phyloP scores from a whole-genome alignment of 495 filamentous ascomycete genomes.

The Tetracladium setigerum region DNA sequence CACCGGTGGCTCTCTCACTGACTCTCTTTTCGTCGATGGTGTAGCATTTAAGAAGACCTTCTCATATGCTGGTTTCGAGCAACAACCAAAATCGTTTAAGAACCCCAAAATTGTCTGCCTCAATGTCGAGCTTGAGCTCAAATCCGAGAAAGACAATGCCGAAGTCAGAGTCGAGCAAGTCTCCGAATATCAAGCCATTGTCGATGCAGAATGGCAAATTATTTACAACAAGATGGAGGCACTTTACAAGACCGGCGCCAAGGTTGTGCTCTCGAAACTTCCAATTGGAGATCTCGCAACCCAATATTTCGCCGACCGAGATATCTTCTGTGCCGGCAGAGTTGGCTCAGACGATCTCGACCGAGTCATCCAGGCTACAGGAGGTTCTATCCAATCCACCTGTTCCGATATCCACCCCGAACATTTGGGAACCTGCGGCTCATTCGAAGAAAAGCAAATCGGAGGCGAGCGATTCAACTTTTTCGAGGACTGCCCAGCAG shows the following conservation, averaged over 20 bases:
- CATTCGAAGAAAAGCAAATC: constrained; percentile 93
- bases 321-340: constrained; percentile 96
- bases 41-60: constrained; percentile 99
- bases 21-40: constrained; percentile 95
- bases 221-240: constrained; percentile 99
- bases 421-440: constrained; percentile 85
- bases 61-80: constrained; percentile 97
- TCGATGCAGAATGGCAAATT: constrained; percentile 99
- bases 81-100: constrained; percentile 92
- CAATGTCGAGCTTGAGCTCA: constrained; percentile 95
- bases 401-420: constrained; percentile 89
- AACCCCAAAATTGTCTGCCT: constrained; percentile 93
- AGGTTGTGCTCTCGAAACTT: constrained; percentile 93
- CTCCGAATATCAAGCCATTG: constrained; percentile 97
- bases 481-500: constrained; percentile 89
- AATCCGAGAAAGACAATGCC: constrained; percentile 98
- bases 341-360: constrained; percentile 92
- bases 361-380: constrained; percentile 89
- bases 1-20: constrained; percentile 90
- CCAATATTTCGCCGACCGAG: constrained; percentile 95
- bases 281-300: constrained; percentile 97
- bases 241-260: constrained; percentile 83
- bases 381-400: constrained; percentile 86
- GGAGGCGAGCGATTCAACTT: constrained; percentile 97
- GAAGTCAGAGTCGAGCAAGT: constrained; percentile 97